These are phyloP conservation scores for Daldinia sp. DNA, from an alignment of 2,329 filamentous ascomycete genomes.

Conservation along the genomic window DNA sequence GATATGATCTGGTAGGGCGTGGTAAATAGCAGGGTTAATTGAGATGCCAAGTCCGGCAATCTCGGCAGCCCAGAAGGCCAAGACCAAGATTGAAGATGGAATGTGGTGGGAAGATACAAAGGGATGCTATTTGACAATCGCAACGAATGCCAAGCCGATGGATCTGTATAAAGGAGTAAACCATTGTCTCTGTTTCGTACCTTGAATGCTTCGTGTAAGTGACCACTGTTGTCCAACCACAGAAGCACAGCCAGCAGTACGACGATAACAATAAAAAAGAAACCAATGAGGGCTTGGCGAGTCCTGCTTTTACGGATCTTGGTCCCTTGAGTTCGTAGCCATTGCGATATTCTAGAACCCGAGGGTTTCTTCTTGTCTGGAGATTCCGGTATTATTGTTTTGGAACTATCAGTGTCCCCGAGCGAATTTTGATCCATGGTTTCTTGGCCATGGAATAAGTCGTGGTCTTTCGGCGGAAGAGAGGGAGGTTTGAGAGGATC, in stretches of 20 bases:
- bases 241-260: conserved; percentile 26
- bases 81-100: neutral
- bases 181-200: conserved; percentile 15
- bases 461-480: neutral
- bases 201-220: conserved; percentile 25
- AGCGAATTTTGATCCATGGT: conserved; percentile 28
- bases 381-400: conserved; percentile 12
- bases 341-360: conserved; percentile 4
- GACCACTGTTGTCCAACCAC: conserved; percentile 24
- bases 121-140: conserved; percentile 22
- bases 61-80: conserved; percentile 2
- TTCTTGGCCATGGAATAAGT: conserved; percentile 22
- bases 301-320: conserved; percentile 30
- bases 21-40: conserved; percentile 10
- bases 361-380: conserved; percentile 9
- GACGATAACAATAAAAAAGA: conserved; percentile 13
- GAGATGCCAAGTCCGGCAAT: conserved; percentile 27
- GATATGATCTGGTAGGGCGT: neutral
- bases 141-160: conserved; percentile 23
- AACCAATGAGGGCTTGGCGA: conserved; percentile 25
- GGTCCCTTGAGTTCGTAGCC: conserved; percentile 15
- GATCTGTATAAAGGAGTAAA: conserved; percentile 16
- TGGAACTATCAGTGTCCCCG: conserved; percentile 23
- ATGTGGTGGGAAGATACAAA: conserved; percentile 9
- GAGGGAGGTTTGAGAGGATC: conserved; percentile 5